These are phyloP conservation scores for Tolypocladium sp. DNA, from an alignment of 2,329 filamentous ascomycete genomes.

Conservation along the genomic window DNA sequence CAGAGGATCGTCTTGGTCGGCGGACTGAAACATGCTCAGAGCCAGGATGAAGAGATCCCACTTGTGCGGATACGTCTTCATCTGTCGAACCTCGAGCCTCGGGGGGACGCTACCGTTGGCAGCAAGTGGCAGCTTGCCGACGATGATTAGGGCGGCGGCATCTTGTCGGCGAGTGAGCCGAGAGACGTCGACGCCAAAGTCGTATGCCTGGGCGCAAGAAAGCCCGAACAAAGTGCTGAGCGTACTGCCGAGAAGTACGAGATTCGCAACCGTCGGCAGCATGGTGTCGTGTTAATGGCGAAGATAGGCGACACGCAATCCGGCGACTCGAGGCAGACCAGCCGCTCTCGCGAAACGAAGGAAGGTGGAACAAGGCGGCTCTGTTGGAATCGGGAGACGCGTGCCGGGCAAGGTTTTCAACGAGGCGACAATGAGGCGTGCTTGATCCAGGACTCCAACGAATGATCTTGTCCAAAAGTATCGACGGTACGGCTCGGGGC, in stretches of 20 bases:
- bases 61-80: conserved; percentile 53
- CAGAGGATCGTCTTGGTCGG: conserved; percentile 50
- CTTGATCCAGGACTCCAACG: not conserved
- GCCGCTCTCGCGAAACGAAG: not conserved
- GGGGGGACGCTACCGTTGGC: conserved; percentile 30
- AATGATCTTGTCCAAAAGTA: not conserved
- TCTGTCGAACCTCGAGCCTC: conserved; percentile 59
- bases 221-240: conserved; percentile 2
- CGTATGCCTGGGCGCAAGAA: conserved; percentile 25
- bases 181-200: conserved; percentile 40
- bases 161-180: conserved; percentile 31
- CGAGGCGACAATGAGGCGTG: not conserved
- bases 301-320: not conserved
- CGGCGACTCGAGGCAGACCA: not conserved
- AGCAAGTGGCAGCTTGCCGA: conserved; percentile 30
- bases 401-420: not conserved
- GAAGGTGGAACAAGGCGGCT: not conserved
- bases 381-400: not conserved
- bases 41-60: conserved; percentile 74
- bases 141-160: conserved; percentile 26
- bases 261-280: not conserved
- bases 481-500: not conserved
- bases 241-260: not conserved
- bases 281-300: not conserved
- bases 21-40: conserved; percentile 61